Evolutionary conservation across 352 stramenopile species (phyloP).

Genomic region (Globisporangium abappressorium): DNA sequence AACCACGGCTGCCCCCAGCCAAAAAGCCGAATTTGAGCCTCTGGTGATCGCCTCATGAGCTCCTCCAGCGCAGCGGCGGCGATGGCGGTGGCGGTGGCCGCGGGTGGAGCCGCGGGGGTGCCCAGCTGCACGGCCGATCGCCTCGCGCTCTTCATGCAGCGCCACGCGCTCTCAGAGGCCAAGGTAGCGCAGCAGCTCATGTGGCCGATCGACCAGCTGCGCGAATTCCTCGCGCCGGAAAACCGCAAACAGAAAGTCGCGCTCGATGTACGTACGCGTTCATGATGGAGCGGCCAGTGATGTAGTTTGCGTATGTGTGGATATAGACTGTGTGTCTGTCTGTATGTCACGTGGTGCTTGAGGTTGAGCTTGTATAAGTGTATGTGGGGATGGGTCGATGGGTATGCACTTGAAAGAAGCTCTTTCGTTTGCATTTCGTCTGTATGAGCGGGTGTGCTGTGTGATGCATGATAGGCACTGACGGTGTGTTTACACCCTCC

Average conservation of each 20-base stretch:
- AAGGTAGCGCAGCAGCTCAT: slow-evolving; percentile 49
- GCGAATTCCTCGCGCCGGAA: slow-evolving; percentile 52
- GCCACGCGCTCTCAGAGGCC: slow-evolving; percentile 40
- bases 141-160: slow-evolving; percentile 60
- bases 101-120: slow-evolving; percentile 15
- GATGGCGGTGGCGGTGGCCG: slow-evolving; percentile 10
- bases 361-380: not conserved
- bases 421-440: not conserved
- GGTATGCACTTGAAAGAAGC: not conserved
- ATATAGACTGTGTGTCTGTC: not conserved
- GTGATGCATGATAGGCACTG: not conserved
- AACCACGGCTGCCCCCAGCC: not conserved
- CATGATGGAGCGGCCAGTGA: not conserved
- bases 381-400: slow-evolving; percentile 1
- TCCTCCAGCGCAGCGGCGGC: slow-evolving; percentile 21
- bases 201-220: slow-evolving; percentile 51
- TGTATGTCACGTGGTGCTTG: not conserved
- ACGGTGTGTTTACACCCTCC: not conserved
- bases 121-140: slow-evolving; percentile 40
- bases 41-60: slow-evolving; percentile 11
- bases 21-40: slow-evolving; percentile 5
- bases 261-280: slow-evolving; percentile 12
- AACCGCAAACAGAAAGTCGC: slow-evolving; percentile 35
- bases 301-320: not conserved
- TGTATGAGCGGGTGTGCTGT: not conserved